Evolutionary conservation across 1,284 basidiomycete species (phyloP).

Genomic region (Marasmius tenuissimus): DNA sequence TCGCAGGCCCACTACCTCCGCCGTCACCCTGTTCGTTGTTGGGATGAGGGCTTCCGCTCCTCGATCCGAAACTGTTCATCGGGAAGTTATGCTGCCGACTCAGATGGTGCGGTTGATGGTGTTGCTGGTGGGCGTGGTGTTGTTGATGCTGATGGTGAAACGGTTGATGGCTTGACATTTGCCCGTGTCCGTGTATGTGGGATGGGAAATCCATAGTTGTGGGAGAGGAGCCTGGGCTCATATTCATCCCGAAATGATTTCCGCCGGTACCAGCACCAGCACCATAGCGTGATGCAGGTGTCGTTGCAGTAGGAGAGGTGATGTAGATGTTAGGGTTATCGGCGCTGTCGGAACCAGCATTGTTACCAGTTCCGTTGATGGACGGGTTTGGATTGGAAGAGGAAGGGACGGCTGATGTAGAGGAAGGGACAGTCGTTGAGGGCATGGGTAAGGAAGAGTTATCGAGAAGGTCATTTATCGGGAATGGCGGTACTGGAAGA

Average conservation of each 20-base stretch:
- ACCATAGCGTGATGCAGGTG: slow-evolving; percentile 34
- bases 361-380: not conserved
- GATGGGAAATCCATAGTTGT: slow-evolving; percentile 61
- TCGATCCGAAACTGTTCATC: slow-evolving; percentile 34
- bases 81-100: slow-evolving; percentile 57
- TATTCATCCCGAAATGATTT: slow-evolving; percentile 12
- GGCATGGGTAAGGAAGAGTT: slow-evolving; percentile 11
- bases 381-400: not conserved
- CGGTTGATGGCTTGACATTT: slow-evolving; percentile 30
- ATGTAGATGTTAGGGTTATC: slow-evolving; percentile 71
- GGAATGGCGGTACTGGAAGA: slow-evolving; percentile 60
- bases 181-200: slow-evolving; percentile 16
- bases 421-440: not conserved
- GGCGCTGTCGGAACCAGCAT: slow-evolving; percentile 13
- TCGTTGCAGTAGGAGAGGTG: slow-evolving; percentile 56
- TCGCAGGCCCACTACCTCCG: slow-evolving; percentile 11
- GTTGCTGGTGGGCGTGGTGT: slow-evolving; percentile 31
- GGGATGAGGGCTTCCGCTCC: slow-evolving; percentile 23
- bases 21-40: slow-evolving; percentile 36
- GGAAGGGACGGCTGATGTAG: not conserved
- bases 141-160: slow-evolving; percentile 26
- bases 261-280: slow-evolving; percentile 27
- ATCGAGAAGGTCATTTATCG: slow-evolving; percentile 56
- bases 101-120: slow-evolving; percentile 39
- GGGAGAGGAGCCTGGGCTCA: slow-evolving; percentile 62